Evolutionary conservation across 2,329 filamentous ascomycete genomes (phyloP), one percentile per base, ranked within the genome.

Genomic region (Colletotrichum sp.): DNA sequence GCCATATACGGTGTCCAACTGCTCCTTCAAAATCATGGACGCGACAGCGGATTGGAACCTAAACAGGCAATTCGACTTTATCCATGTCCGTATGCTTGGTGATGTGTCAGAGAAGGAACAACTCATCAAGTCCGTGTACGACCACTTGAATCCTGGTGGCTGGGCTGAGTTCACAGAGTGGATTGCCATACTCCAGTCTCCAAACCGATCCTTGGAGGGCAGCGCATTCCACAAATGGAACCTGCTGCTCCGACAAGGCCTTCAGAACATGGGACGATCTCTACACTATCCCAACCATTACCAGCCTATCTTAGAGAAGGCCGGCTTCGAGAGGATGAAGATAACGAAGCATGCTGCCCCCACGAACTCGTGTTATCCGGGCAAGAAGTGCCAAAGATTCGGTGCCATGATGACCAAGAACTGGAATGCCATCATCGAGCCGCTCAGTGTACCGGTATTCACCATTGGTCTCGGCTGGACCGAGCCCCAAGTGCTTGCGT

Each of bases 381-480:
- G 81, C 21, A 80, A 78, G 65, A 78, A 79, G 64, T 76, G 78
- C 33, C 79, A 81, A 62, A 78, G 73, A 38, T 78, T 81, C 31
- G 81, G 81, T 31, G 66, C 72, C 8, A 78, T 81, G 77, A 81
- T 81, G 78, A 72, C 70, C 5, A 66, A 61, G 8, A 81, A 81
- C 59, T 78, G 78, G 72, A 73, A 77, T n/a, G 67, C 77, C n/a
- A 78, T 74, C 57, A 64, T 74, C 12, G 72, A 74, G 38, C 72
- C 72, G 5, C 77, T 85, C 18, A 84, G 80, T 33, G 79, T 85
- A 66, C 81, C 81, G 1, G 75, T 85, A 1, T 84, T 85, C 63
- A 86, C 84, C 1, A 81, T 81, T 33, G 79, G 76, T 0, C 73
- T 84, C 31, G 82, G 82, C 1, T 86, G 84, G 84, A 76, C 76